Conservation (phyloP, 805 yeast species). For the Saturnispora gosingensis region DNA sequence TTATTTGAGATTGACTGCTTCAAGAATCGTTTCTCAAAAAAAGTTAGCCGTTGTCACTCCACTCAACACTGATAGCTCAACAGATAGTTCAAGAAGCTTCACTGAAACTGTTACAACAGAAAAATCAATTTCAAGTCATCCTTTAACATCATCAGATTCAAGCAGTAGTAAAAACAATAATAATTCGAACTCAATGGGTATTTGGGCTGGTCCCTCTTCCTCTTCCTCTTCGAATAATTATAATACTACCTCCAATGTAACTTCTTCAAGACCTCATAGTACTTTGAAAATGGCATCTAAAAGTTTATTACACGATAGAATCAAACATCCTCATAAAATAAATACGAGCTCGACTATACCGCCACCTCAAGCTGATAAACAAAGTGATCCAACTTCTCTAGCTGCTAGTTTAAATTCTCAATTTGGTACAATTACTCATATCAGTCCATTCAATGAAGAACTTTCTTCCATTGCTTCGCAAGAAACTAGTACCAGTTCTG, state of each 20-base stretch:
- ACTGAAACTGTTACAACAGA: not conserved
- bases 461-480: not conserved
- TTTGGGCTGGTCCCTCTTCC: slow-evolving; percentile 8
- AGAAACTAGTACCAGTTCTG: slow-evolving; percentile 1
- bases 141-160: not conserved
- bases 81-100: not conserved
- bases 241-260: not conserved
- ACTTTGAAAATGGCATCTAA: slow-evolving; percentile 1
- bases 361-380: slow-evolving; percentile 9
- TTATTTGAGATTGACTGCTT: slow-evolving; percentile 11
- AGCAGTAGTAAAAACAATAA: not conserved
- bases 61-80: not conserved
- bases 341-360: slow-evolving; percentile 1
- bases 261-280: not conserved
- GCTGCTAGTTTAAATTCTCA: slow-evolving; percentile 8
- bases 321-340: slow-evolving; percentile 2
- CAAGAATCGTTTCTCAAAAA: slow-evolving; percentile 11
- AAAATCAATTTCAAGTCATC: not conserved
- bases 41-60: not conserved
- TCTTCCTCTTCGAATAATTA: not conserved
- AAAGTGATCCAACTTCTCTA: slow-evolving; percentile 5
- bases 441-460: slow-evolving; percentile 1
- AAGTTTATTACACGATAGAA: not conserved
- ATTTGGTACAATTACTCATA: slow-evolving; percentile 6
- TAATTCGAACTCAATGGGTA: not conserved